A percentile compares a stretch with the other conserved stretches of the same genome.
Conservation (phyloP, 768 basidiomycete species). For the Phanerochaete carnosa region DNA sequence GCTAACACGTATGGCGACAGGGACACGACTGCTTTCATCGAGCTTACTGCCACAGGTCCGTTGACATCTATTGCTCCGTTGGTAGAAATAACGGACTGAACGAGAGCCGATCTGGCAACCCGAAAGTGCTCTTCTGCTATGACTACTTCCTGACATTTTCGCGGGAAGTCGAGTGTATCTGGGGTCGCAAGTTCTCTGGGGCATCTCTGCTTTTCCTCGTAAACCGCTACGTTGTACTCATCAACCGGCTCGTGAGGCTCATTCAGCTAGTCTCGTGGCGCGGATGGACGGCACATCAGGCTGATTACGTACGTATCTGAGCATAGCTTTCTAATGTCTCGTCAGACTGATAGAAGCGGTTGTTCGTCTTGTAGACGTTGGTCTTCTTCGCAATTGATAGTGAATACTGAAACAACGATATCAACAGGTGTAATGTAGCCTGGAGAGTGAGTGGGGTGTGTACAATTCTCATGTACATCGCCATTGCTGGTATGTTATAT, state of each 20-base stretch:
- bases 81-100: background rate
- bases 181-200: conserved; percentile 1
- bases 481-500: background rate
- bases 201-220: conserved; percentile 5
- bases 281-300: background rate
- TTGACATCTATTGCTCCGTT: background rate
- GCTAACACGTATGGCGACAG: background rate
- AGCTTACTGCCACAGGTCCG: conserved; percentile 2
- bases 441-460: conserved; percentile 5
- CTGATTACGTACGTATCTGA: background rate
- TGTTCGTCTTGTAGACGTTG: background rate
- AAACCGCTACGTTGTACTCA: conserved; percentile 7
- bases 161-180: conserved; percentile 5
- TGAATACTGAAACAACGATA: background rate
- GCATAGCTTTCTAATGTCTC: background rate
- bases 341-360: background rate
- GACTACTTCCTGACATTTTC: conserved; percentile 10
- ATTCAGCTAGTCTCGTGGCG: conserved; percentile 1
- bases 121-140: conserved; percentile 4
- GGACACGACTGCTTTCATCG: background rate
- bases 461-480: conserved; percentile 3
- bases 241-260: background rate
- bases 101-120: background rate
- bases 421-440: background rate
- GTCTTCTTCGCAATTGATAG: no score